A percentile compares a stretch with the other conserved stretches of the same genome.
Evolutionary conservation across 2,329 filamentous ascomycete genomes (phyloP).

Genomic region (Penicillium sp.): DNA sequence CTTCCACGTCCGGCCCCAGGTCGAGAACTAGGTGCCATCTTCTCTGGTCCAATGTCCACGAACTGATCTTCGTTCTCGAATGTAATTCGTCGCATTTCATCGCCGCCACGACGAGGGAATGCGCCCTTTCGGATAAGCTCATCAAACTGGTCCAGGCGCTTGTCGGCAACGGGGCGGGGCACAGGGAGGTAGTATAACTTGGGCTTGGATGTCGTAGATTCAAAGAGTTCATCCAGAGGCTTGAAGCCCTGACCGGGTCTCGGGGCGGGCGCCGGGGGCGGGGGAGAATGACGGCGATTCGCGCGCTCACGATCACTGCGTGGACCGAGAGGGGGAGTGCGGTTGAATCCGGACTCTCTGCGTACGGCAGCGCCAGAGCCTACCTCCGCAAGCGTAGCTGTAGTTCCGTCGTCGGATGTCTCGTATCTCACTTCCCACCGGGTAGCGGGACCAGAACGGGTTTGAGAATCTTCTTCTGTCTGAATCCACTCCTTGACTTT

Average conservation of each 20-base stretch:
- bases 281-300: slow-evolving; percentile 29
- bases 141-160: slow-evolving; percentile 64
- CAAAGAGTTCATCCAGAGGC: slow-evolving; percentile 62
- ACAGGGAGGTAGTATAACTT: slow-evolving; percentile 69
- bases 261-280: slow-evolving; percentile 19
- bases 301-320: slow-evolving; percentile 24
- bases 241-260: slow-evolving; percentile 50
- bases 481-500: slow-evolving; percentile 73
- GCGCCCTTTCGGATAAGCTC: slow-evolving; percentile 42
- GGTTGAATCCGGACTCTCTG: slow-evolving; percentile 28
- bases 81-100: slow-evolving; percentile 69
- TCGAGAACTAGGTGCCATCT: slow-evolving; percentile 39
- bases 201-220: slow-evolving; percentile 62
- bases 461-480: slow-evolving; percentile 58
- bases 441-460: slow-evolving; percentile 46
- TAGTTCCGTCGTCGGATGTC: slow-evolving; percentile 56
- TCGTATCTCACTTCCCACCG: slow-evolving; percentile 76
- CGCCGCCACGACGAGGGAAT: slow-evolving; percentile 41
- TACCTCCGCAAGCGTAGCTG: slow-evolving; percentile 58
- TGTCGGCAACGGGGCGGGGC: slow-evolving; percentile 61
- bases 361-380: slow-evolving; percentile 31
- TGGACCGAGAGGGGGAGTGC: slow-evolving; percentile 31
- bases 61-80: slow-evolving; percentile 68
- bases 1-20: slow-evolving; percentile 30
- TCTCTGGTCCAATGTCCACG: slow-evolving; percentile 71